A percentile compares a stretch with the other conserved stretches of the same genome.
Evolutionary conservation across 1,139 yeast genomes (phyloP).

Genomic region (Geotrichum restrictum): DNA sequence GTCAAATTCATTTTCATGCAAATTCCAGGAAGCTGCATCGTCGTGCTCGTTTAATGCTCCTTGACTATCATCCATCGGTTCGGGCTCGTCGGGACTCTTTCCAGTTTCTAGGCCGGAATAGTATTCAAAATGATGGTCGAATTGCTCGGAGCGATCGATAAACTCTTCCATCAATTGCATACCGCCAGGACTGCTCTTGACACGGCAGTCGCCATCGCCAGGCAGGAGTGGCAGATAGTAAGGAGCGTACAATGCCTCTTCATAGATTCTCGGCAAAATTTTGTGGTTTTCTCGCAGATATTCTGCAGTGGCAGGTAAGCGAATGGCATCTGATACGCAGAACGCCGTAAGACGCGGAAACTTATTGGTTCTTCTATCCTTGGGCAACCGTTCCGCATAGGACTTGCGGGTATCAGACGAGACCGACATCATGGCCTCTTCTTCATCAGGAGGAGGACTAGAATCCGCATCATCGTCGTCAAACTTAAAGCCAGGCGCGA

Average conservation of each 20-base stretch:
- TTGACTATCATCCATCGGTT: constrained; percentile 25
- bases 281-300: constrained; percentile 69
- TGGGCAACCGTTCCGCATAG: constrained; percentile 66
- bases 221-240: constrained; percentile 83
- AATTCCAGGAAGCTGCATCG: constrained; percentile 32
- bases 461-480: constrained; percentile 30
- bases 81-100: constrained; percentile 9
- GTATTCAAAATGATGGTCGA: constrained; percentile 88
- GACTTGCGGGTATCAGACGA: constrained; percentile 31
- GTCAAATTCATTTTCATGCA: constrained; percentile 44
- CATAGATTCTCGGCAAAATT: constrained; percentile 80
- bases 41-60: constrained; percentile 43
- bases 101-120: constrained; percentile 61
- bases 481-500: constrained; percentile 33
- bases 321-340: constrained; percentile 77
- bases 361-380: constrained; percentile 63
- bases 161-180: constrained; percentile 65
- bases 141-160: constrained; percentile 74
- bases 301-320: constrained; percentile 57
- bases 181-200: constrained; percentile 70
- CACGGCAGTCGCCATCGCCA: constrained; percentile 79
- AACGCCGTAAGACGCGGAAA: constrained; percentile 88
- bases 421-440: constrained; percentile 5
- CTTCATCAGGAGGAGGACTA: constrained; percentile 27
- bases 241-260: constrained; percentile 87